Evolutionary conservation across 2,329 filamentous ascomycete species (phyloP).

Genomic region (Apiospora pterosperma): DNA sequence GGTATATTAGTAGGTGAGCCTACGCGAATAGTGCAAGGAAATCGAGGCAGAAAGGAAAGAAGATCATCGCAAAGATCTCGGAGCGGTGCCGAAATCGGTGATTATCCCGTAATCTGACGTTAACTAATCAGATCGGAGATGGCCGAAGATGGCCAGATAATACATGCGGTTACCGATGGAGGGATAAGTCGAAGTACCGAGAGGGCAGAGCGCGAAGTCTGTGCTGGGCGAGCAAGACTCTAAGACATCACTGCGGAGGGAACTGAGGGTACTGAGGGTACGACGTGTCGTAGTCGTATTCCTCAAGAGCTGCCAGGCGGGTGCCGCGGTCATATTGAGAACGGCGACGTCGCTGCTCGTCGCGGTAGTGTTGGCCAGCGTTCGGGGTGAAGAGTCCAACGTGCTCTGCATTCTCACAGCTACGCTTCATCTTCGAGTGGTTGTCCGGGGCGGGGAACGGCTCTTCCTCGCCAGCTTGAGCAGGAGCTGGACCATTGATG

Average conservation of each 20-base stretch:
- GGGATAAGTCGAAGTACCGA: background rate
- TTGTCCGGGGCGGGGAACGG: constrained; percentile 79
- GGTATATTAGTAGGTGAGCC: background rate
- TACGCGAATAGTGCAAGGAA: constrained; percentile 2
- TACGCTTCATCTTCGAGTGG: constrained; percentile 80
- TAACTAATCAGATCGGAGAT: background rate
- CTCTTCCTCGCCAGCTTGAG: constrained; percentile 67
- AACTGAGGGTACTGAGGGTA: constrained; percentile 35
- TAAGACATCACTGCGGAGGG: constrained; percentile 17
- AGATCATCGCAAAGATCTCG: constrained; percentile 3
- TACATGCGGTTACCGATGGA: background rate
- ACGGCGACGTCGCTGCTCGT: constrained; percentile 71
- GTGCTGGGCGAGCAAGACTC: background rate
- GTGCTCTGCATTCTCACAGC: constrained; percentile 81
- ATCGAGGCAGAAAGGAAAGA: constrained; percentile 1
- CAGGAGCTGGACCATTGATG: constrained; percentile 42
- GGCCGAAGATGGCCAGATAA: background rate
- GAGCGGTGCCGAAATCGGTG: background rate
- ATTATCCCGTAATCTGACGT: background rate
- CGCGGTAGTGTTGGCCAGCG: constrained; percentile 67
- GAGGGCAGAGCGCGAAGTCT: background rate
- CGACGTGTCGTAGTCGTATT: constrained; percentile 50
- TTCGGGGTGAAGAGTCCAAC: constrained; percentile 82
- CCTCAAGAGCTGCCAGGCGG: constrained; percentile 64
- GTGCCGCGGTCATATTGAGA: constrained; percentile 83